Conservation (phyloP, 179 eudicot species). For the Carnegiea gigantea region DNA sequence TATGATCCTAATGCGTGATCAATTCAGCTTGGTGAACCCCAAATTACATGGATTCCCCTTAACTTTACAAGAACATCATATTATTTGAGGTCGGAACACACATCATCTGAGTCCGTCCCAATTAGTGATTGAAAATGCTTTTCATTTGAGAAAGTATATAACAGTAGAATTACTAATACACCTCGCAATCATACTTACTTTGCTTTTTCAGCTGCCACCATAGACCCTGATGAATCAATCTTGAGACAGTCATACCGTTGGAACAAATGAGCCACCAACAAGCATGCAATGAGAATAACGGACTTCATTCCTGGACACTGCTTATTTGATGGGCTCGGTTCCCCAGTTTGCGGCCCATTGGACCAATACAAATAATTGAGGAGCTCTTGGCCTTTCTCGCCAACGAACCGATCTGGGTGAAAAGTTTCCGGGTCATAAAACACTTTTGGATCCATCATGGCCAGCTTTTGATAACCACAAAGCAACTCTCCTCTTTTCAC, state of each 20-base stretch:
- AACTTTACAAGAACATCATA: no score
- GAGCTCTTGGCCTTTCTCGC: conserved; percentile 49
- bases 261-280: conserved; percentile 65
- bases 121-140: no score
- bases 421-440: conserved; percentile 70
- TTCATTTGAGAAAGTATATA: no score
- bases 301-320: conserved; percentile 73
- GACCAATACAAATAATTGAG: conserved; percentile 78
- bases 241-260: conserved; percentile 60
- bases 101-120: no score
- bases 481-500: conserved; percentile 88
- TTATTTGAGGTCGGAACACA: no score
- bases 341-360: conserved; percentile 75
- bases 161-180: no score
- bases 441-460: conserved; percentile 74
- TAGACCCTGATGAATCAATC: conserved; percentile 36
- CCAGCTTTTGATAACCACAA: conserved; percentile 73
- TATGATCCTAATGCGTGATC: no score
- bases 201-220: conserved; percentile 46
- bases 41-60: no score
- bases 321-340: conserved; percentile 56
- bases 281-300: conserved; percentile 60
- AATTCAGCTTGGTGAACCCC: no score
- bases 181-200: neutral
- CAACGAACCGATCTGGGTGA: conserved; percentile 50